Conservation (phyloP, 1,284 basidiomycete species). For the Meripilus lineatus region DNA sequence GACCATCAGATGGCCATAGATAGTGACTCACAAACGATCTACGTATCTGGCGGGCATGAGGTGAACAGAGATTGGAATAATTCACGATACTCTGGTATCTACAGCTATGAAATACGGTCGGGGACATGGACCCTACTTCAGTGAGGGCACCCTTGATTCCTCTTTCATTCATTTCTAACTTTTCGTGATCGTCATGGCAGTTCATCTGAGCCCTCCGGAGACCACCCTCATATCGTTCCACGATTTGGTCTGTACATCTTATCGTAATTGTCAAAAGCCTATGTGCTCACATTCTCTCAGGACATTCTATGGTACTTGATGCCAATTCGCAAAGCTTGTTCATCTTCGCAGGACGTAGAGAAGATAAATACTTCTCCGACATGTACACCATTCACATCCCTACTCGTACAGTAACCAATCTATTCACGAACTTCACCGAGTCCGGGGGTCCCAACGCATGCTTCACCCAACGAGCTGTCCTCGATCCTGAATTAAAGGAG, state of each 20-base stretch:
- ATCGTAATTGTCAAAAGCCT: not conserved
- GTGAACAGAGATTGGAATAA: slow-evolving; percentile 57
- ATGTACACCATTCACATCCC: slow-evolving; percentile 69
- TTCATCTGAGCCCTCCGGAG: slow-evolving; percentile 12
- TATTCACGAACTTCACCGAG: slow-evolving; percentile 55
- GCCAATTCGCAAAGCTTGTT: slow-evolving; percentile 49
- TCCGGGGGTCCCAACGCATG: slow-evolving; percentile 61
- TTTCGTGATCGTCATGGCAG: slow-evolving; percentile 8
- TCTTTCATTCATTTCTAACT: not conserved
- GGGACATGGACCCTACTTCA: slow-evolving; percentile 65
- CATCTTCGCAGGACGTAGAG: slow-evolving; percentile 68
- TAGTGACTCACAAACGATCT: slow-evolving; percentile 64
- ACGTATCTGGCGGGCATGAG: slow-evolving; percentile 75
- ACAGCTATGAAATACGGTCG: slow-evolving; percentile 57
- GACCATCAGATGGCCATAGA: slow-evolving; percentile 84
- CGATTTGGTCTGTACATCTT: slow-evolving; percentile 48
- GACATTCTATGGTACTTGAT: slow-evolving; percentile 77
- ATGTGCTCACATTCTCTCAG: slow-evolving; percentile 27
- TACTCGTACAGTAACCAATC: slow-evolving; percentile 52
- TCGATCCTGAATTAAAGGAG: slow-evolving; percentile 58
- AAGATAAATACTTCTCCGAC: slow-evolving; percentile 61
- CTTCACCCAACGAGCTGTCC: slow-evolving; percentile 66
- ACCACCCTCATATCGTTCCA: slow-evolving; percentile 37
- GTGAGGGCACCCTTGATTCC: slow-evolving; percentile 35
- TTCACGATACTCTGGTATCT: slow-evolving; percentile 63